Evolutionary conservation across 2,329 filamentous ascomycete species (phyloP), one percentile per base, ranked within the genome.

Genomic region (Endothia cerciana): DNA sequence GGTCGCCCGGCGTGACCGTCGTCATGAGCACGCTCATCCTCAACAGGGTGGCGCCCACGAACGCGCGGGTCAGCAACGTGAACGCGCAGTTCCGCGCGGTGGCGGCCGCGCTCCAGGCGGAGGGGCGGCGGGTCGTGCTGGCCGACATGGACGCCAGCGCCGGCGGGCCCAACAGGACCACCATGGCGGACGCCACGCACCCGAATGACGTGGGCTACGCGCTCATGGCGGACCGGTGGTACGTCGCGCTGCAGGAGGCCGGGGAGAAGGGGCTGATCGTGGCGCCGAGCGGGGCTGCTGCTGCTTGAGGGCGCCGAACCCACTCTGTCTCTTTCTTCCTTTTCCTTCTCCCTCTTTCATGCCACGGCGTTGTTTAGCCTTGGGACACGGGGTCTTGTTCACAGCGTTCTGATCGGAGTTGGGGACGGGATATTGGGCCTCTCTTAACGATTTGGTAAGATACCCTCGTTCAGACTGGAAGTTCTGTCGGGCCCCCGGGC

Each of bases 221-320:
- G 53, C 79, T 80, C 72, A 81, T 82, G 79, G 79, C 79, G 40
- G 70, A 71, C 25, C 66, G 78, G 8, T 81, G 77, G 77, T 73
- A 74, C 62, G 64, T 56, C 0, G 71, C 73, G 28, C 72, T 78
- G 59, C 66, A 70, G 62, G 70, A 74, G 43, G 75, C 74, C 8
- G 69, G 71, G 4, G 25, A 61, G 19, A 70, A 71, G 47, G 72
- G 73, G 2, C 69, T 73, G 64, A 62, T 75, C 11, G 63, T 70
- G 56, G 49, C 60, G 4, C 73, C 72, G 0, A 61, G 68, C 51
- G 45, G 40, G 45, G 2, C 15, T 49, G 51, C 47, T 36, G 2
- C 15, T 49, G 51, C 47, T 36, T 45, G 60, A 25, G 28, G 6
- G 28, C 30, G 30, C 43, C 4, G 25, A 4, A n/a, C 17, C 22